These are phyloP conservation scores for Pestalotiopsis sp. DNA, from an alignment of 2,329 filamentous ascomycete species.

Conservation along the genomic window DNA sequence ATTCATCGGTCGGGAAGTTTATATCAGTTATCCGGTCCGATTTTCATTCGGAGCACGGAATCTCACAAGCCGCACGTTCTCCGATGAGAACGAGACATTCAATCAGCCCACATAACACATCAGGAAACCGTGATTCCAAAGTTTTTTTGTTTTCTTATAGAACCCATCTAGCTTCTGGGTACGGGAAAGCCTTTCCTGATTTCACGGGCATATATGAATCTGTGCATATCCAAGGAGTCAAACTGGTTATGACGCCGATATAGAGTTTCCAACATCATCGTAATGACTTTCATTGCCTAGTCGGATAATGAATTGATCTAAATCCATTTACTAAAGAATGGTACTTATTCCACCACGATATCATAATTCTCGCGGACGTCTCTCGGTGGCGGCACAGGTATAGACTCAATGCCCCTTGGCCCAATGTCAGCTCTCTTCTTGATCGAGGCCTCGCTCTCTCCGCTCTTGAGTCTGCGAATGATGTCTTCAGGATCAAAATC, in stretches of 20 bases:
- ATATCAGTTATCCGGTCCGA: neutral
- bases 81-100: neutral
- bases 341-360: neutral
- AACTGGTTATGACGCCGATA: too few relatives aligned
- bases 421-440: conserved; percentile 30
- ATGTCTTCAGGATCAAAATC: conserved; percentile 49
- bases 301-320: too few relatives aligned
- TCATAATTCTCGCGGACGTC: neutral
- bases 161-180: too few relatives aligned
- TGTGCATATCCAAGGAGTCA: too few relatives aligned
- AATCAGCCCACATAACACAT: neutral
- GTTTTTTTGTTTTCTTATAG: too few relatives aligned
- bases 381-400: neutral
- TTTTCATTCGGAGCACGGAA: neutral
- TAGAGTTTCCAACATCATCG: too few relatives aligned
- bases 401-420: neutral
- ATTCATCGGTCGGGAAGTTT: neutral
- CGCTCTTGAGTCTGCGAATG: conserved; percentile 27
- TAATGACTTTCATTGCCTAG: too few relatives aligned
- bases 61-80: neutral
- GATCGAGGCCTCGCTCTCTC: conserved; percentile 27
- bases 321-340: neutral
- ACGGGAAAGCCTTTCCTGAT: too few relatives aligned
- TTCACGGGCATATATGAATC: too few relatives aligned
- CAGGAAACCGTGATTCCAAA: too few relatives aligned